Base-by-base conservation (phyloP, 306 rosid species). In the Dryas drummondii region DNA sequence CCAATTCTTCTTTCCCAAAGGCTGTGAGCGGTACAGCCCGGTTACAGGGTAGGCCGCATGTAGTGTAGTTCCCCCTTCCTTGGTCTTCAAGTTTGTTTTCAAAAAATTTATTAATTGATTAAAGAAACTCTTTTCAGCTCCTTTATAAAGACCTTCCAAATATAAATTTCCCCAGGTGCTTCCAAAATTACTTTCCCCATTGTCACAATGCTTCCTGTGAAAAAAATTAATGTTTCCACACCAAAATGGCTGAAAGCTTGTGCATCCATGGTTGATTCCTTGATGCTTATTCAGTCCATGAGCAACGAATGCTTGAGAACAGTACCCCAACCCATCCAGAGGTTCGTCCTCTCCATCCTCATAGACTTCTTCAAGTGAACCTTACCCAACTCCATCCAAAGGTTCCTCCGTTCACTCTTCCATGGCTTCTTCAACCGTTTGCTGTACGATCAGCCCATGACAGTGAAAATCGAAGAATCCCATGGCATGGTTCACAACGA, bases 401-500 rank as follows among this genome's bases (percentile, higher is more conserved):
- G 49, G n/a, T 11, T 63, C 16, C 47, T 47, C 16, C 11, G 9
- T 46, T 19, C 46, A 40, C 7, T 5, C 54, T 45, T 66, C 41
- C 71, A 48, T 17, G 53, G 53, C 53, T 66, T 66, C 40, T 10
- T 44, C 6, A 66, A 66, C 19, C 37, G 17, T 66, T 66, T 54
- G 71, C 13, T 46, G 19, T 46, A 15, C 9, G 49, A 57, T 0
- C 62, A 66, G 11, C 17, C 71, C 9, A 46, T 66, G 71, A 46
- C 17, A 5, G 3, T 66, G 1, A 40, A 66, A 66, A 66, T 66
- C 10, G 71, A 66, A 19, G 71, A 66, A 17, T 66, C 10, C 54
- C 54, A 66, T 45, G 71, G 54, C 5, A 47, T 47, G 15, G 17
- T 80, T 6, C 78, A 87, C 12, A 93, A 93, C 78, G 85, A 84